Evolutionary conservation across 2,329 filamentous ascomycete species (phyloP), one percentile per base, ranked within the genome.

Genomic region (Sarocladium kiliense): DNA sequence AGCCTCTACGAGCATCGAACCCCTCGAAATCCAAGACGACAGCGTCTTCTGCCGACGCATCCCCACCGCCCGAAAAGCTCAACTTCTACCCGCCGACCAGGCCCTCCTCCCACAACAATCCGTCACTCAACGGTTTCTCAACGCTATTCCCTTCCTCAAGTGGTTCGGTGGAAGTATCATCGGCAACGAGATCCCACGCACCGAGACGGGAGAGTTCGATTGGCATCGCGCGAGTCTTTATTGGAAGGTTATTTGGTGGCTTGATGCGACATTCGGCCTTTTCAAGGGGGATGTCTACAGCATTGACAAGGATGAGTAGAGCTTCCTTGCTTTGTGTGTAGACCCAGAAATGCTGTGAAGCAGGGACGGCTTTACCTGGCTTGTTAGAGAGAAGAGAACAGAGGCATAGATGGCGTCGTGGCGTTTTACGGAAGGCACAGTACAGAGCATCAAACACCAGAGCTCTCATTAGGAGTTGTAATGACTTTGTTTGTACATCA

Each of bases 141-240:
- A 80, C 60, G 81, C 79, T 54, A 81, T 91, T 39, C 88, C 88
- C 2, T 77, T 91, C 58, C 71, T 91, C 58, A 81, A 80, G 62
- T 91, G 86, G 84, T 87, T 91, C 65, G 85, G 83, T 45, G 85
- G 74, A 60, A 84, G 75, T 63, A 84, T 92, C 69, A 91, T 93
- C 63, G 89, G 89, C 5, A 85, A 84, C 65, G 80, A 87, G 66
- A 84, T 93, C 37, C 89, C 89, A 7, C 78, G 87, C 41, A 86
- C 79, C 54, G 87, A 91, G 54, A 76, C 80, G 42, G 89, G 89
- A 56, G 84, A 84, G 41, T 92, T 96, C 62, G 92, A 97, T 69
- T 88, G 85, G 76, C 81, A 82, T 41, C 74, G 74, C 45, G 84
- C 84, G 11, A 86, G 82, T 58, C 68, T 87, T 58, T 87, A 87